Evolutionary conservation across 2,329 filamentous ascomycete genomes (phyloP).

Genomic region (Alternaria tenuissima): DNA sequence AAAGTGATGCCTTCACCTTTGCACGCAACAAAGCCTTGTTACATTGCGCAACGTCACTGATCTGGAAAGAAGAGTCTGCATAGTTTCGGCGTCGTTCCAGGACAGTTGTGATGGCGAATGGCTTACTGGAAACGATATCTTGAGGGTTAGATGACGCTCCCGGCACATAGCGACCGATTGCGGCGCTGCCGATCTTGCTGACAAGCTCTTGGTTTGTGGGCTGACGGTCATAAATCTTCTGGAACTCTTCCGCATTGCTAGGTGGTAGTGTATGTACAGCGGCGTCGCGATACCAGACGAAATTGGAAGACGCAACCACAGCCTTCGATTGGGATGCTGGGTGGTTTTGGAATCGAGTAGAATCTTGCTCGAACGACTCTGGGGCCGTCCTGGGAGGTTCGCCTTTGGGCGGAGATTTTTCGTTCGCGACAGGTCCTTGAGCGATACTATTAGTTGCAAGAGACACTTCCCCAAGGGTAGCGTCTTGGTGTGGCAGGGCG

Average conservation of each 20-base stretch:
- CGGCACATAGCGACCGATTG: conserved; percentile 16
- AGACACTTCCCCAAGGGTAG: not conserved
- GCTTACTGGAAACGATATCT: conserved; percentile 8
- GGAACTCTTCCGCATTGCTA: conserved; percentile 11
- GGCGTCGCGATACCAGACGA: conserved; percentile 21
- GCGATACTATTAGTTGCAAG: not conserved
- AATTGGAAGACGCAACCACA: not conserved
- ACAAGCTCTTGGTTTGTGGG: conserved; percentile 12
- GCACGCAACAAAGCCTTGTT: conserved; percentile 17
- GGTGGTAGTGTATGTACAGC: conserved; percentile 27
- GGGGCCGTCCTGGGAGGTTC: not conserved
- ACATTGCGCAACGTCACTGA: not conserved
- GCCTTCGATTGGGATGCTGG: not conserved
- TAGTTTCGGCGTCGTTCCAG: not conserved
- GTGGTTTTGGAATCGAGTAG: not conserved
- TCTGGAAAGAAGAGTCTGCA: conserved; percentile 27
- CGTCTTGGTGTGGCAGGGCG: not conserved
- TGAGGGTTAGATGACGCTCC: conserved; percentile 7
- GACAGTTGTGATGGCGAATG: not conserved
- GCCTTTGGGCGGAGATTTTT: not conserved
- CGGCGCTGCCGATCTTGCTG: conserved; percentile 17
- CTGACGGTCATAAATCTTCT: conserved; percentile 19
- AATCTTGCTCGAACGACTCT: not conserved
- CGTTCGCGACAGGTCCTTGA: not conserved
- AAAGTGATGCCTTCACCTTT: conserved; percentile 23